Evolutionary conservation across 2,329 filamentous ascomycete genomes (phyloP).

Genomic region (Sporothrix sp.): DNA sequence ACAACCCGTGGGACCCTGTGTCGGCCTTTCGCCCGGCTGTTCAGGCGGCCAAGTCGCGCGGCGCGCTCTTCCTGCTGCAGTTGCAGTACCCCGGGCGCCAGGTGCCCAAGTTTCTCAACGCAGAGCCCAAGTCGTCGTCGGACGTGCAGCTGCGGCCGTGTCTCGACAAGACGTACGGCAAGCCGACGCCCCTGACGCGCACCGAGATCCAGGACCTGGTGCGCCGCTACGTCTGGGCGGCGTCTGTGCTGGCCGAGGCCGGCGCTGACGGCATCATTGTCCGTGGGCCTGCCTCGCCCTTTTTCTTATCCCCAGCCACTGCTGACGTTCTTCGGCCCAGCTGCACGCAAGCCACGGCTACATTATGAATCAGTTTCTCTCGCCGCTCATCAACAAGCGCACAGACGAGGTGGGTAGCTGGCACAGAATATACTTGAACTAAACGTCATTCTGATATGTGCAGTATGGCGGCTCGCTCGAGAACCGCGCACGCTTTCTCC

Average conservation of each 20-base stretch:
- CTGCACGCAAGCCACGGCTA: constrained; percentile 4
- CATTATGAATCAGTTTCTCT: constrained; percentile 1
- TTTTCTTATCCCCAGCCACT: too few species aligned
- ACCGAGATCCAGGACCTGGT: background rate
- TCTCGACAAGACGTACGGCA: constrained; percentile 1
- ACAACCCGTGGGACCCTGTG: background rate
- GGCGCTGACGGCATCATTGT: background rate
- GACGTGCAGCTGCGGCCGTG: background rate
- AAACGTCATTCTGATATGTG: too few species aligned
- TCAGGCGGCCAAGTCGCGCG: background rate
- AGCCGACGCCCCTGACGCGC: background rate
- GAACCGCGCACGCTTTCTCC: background rate
- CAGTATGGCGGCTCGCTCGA: background rate
- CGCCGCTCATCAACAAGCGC: constrained; percentile 1
- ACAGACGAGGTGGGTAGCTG: background rate
- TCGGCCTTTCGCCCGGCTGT: background rate
- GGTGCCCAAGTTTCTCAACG: background rate
- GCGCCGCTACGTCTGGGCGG: background rate
- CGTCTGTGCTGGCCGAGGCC: background rate
- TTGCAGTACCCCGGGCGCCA: background rate
- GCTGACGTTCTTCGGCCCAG: too few species aligned
- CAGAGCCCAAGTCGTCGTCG: background rate
- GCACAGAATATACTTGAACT: too few species aligned
- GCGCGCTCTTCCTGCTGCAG: background rate
- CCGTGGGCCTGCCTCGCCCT: too few species aligned